Percentiles rank a stretch among this genome's conserved stretches.
phyloP scores from a whole-genome alignment of 495 filamentous ascomycete species.

The Annulohypoxylon nitens region DNA sequence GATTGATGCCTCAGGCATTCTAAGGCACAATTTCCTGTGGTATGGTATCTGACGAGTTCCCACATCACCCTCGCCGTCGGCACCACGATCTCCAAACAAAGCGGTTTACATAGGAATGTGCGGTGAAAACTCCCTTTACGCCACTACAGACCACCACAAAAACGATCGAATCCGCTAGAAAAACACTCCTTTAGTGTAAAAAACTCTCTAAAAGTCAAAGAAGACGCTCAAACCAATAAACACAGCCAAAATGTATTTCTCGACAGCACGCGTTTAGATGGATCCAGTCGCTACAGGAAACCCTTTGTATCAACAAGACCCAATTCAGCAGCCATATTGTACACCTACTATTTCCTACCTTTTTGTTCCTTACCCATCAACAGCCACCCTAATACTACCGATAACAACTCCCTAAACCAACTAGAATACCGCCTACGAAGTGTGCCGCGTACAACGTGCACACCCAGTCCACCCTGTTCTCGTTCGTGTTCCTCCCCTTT shows the following conservation, averaged over 20 bases:
- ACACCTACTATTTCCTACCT: constrained; percentile 28
- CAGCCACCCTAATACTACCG: constrained; percentile 48
- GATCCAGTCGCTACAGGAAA: constrained; percentile 46
- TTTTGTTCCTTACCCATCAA: constrained; percentile 31
- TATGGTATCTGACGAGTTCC: constrained; percentile 44
- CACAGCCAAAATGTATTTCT: constrained; percentile 47
- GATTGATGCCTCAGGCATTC: constrained; percentile 36
- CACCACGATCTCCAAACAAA: constrained; percentile 32
- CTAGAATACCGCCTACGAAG: constrained; percentile 8
- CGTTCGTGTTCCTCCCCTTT: not conserved
- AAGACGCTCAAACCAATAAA: constrained; percentile 31
- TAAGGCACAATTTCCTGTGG: constrained; percentile 15
- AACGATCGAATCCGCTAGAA: not conserved
- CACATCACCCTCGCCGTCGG: constrained; percentile 37
- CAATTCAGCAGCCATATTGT: constrained; percentile 32
- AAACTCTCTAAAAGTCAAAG: constrained; percentile 33
- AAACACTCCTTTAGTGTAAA: constrained; percentile 21
- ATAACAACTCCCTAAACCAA: constrained; percentile 22
- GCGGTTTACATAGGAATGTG: constrained; percentile 14
- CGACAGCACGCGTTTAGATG: constrained; percentile 51
- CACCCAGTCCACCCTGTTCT: constrained; percentile 1
- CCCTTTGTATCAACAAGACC: constrained; percentile 29
- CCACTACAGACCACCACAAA: constrained; percentile 28
- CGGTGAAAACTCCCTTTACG: constrained; percentile 23
- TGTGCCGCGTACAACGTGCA: constrained; percentile 18